Percentiles rank a stretch among this genome's conserved stretches.
Evolutionary conservation across 1,284 basidiomycete genomes (phyloP).

Genomic region (Porogramme epimiltina): DNA sequence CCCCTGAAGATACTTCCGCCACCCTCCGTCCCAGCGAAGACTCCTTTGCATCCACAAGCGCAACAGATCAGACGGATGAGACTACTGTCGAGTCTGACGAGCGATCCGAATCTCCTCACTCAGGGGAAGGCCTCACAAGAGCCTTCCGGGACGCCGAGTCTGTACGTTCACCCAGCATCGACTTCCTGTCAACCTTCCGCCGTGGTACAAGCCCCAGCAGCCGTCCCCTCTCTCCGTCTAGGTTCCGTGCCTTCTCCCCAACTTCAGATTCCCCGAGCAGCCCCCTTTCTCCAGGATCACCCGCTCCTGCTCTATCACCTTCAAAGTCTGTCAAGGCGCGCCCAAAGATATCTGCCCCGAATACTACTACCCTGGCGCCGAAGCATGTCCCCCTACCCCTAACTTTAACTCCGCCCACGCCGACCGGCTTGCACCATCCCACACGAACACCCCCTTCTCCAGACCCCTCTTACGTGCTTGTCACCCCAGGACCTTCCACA

Average conservation of each 20-base stretch:
- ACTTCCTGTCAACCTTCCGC: slow-evolving; percentile 31
- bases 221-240: slow-evolving; percentile 14
- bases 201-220: slow-evolving; percentile 4
- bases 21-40: slow-evolving; percentile 20
- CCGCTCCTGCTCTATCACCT: slow-evolving; percentile 18
- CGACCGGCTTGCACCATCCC: slow-evolving; percentile 12
- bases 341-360: slow-evolving; percentile 31
- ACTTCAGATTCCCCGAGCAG: slow-evolving; percentile 4
- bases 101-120: slow-evolving; percentile 3
- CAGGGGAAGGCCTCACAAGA: slow-evolving; percentile 23
- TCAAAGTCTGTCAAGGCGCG: slow-evolving; percentile 25
- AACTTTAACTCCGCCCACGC: slow-evolving; percentile 28
- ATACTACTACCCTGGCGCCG: slow-evolving; percentile 25
- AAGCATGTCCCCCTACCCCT: slow-evolving; percentile 31
- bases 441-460: slow-evolving; percentile 14
- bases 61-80: slow-evolving; percentile 10
- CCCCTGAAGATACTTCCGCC: slow-evolving; percentile 5
- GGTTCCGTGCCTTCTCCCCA: slow-evolving; percentile 5
- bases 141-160: slow-evolving; percentile 34
- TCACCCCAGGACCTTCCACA: slow-evolving; percentile 21
- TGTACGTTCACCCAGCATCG: slow-evolving; percentile 32
- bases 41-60: slow-evolving; percentile 10
- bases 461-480: slow-evolving; percentile 24
- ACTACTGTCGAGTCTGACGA: slow-evolving; percentile 20
- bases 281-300: slow-evolving; percentile 14